These are phyloP conservation scores for Lagenidium giganteum DNA, from an alignment of 352 stramenopile genomes.

Conservation along the genomic window DNA sequence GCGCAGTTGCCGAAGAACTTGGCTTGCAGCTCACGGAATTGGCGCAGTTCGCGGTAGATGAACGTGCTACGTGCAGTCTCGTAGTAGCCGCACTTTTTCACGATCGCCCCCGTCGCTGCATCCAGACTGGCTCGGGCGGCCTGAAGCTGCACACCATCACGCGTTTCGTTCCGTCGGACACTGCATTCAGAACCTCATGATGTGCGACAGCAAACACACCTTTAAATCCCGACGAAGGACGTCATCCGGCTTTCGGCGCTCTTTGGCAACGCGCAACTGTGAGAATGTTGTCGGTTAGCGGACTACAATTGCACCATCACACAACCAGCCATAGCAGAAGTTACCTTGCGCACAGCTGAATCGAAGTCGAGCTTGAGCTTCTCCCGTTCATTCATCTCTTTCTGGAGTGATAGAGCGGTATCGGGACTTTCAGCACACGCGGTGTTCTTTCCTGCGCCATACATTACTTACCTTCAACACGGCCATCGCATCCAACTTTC, in stretches of 20 bases:
- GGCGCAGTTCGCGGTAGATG: constrained; percentile 19
- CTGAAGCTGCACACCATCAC: constrained; percentile 9
- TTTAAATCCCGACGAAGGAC: constrained; percentile 28
- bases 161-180: too few relatives aligned
- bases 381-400: constrained; percentile 23
- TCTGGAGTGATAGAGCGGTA: constrained; percentile 4
- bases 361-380: constrained; percentile 29
- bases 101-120: constrained; percentile 9
- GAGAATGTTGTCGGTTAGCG: too few relatives aligned
- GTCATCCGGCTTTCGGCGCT: constrained; percentile 15
- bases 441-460: too few relatives aligned
- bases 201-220: constrained; percentile 1
- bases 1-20: constrained; percentile 20
- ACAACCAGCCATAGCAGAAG: not conserved
- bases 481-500: constrained; percentile 27
- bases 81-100: constrained; percentile 23
- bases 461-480: constrained; percentile 23
- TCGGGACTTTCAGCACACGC: too few relatives aligned
- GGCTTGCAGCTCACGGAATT: constrained; percentile 23
- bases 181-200: not conserved
- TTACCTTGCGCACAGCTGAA: constrained; percentile 21
- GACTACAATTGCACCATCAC: not conserved
- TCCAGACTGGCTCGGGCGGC: constrained; percentile 8
- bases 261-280: constrained; percentile 19
- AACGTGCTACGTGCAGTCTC: constrained; percentile 15